Evolutionary conservation across 2,329 filamentous ascomycete species (phyloP), one percentile per base, ranked within the genome.

Genomic region (Xylaria sp.): DNA sequence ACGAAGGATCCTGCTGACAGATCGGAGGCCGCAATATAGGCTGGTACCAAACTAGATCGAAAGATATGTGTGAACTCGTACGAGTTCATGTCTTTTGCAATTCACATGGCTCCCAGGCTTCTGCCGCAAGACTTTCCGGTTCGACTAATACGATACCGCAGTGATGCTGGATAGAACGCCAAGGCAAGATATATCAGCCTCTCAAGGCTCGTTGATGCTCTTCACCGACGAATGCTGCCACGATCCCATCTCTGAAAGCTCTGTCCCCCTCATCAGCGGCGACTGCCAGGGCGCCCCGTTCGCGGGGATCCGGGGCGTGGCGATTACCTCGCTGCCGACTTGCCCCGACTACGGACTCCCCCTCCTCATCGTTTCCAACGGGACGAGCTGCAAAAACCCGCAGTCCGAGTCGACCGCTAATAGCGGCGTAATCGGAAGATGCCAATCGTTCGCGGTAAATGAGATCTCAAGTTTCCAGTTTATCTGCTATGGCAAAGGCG

Each of bases 401-500:
- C 58, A 61, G 44, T 61, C 58, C 44, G 44, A 61, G 28, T 61
- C 58, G 44, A 51, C 1, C 18, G 58, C 58, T 9, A 51, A 61
- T n/a, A 61, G 58, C 44, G 44, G 58, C 46, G 44, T 61, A 32
- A 51, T 61, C 58, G 44, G 58, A 10, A 37, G 15, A 61, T 61
- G 58, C 32, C 58, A 61, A 61, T 61, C 58, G 23, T 61, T 61
- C 28, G 28, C 15, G 37, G 44, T 61, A 51, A 51, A 34, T 51
- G 58, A 61, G 44, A 61, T 61, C 44, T 50, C 58, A 25, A 51
- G 58, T 61, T 61, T 51, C 28, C 58, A 50, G 58, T 61, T 61
- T 61, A 61, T 61, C 58, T 51, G 44, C 58, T 61, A 61, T 39
- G 58, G 58, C 44, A 61, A 61, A 25, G 44, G 58, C 58, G 44